Percentiles rank a stretch among this genome's conserved stretches.
Evolutionary conservation across 306 rosid species (phyloP).

Genomic region (Gleditsia sinensis): DNA sequence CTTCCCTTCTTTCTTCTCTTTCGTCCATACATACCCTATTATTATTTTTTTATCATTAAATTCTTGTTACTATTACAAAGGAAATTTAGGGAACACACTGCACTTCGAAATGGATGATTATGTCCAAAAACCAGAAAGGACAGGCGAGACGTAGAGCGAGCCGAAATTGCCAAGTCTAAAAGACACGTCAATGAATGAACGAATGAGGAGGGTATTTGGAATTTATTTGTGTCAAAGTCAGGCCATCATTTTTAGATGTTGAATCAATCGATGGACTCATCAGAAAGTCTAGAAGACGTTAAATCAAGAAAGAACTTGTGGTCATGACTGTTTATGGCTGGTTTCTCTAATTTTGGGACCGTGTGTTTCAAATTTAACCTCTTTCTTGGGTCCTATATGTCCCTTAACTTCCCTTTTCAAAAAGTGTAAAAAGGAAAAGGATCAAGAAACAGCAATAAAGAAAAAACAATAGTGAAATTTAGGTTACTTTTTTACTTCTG

Average conservation of each 20-base stretch:
- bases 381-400: constrained; percentile 47
- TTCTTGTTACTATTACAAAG: too few species aligned
- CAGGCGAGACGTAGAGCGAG: too few species aligned
- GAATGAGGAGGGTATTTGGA: background rate
- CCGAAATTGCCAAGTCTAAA: too few species aligned
- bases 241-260: constrained; percentile 25
- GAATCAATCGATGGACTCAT: constrained; percentile 29
- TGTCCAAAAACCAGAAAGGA: too few species aligned
- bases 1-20: too few species aligned
- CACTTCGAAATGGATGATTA: background rate
- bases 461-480: constrained; percentile 28
- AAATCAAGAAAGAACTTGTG: constrained; percentile 29
- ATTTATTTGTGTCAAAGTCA: constrained; percentile 33
- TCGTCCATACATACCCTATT: too few species aligned
- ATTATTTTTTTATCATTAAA: too few species aligned
- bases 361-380: constrained; percentile 42
- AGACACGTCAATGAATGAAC: background rate
- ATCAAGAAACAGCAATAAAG: constrained; percentile 20
- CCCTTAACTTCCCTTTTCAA: constrained; percentile 27
- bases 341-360: constrained; percentile 52
- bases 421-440: constrained; percentile 11
- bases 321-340: constrained; percentile 27
- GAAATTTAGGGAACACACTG: too few species aligned
- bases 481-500: constrained; percentile 18
- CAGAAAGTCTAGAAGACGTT: constrained; percentile 27